Evolutionary conservation across 192 early-diverging fungal species (phyloP).

Genomic region (Kickxella alabastrina): DNA sequence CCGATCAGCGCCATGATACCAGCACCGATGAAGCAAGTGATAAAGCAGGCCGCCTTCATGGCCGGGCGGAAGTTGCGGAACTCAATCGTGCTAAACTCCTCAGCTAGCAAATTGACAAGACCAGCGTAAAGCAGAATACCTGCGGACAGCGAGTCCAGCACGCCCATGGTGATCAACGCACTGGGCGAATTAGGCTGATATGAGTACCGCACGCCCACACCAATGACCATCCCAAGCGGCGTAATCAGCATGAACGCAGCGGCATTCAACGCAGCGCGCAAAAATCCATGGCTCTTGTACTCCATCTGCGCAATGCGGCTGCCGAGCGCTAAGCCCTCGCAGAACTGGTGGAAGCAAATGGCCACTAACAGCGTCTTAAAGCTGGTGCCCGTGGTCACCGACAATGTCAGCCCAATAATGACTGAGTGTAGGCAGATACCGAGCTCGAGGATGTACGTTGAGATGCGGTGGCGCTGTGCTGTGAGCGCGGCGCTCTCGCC

Average conservation of each 20-base stretch:
- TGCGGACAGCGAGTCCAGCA: conserved; percentile 74
- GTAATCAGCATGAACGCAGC: conserved; percentile 66
- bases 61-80: conserved; percentile 52
- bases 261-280: conserved; percentile 48
- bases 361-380: conserved; percentile 63
- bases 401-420: conserved; percentile 68
- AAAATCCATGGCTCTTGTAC: conserved; percentile 16
- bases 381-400: conserved; percentile 49
- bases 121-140: conserved; percentile 78
- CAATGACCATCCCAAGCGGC: conserved; percentile 74
- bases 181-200: conserved; percentile 61
- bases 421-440: conserved; percentile 76
- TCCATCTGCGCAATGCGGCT: conserved; percentile 61
- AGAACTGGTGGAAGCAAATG: conserved; percentile 70
- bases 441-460: conserved; percentile 69
- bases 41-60: conserved; percentile 55
- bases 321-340: conserved; percentile 76
- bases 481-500: neutral
- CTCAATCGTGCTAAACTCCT: conserved; percentile 58
- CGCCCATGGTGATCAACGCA: conserved; percentile 61
- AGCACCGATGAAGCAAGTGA: conserved; percentile 65
- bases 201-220: conserved; percentile 65
- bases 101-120: conserved; percentile 66
- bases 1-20: conserved; percentile 74
- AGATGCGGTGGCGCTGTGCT: conserved; percentile 30